Percentiles rank a stretch among this genome's conserved stretches.
phyloP scores from a whole-genome alignment of 345 rosid species.

The Excoecaria agallocha region DNA sequence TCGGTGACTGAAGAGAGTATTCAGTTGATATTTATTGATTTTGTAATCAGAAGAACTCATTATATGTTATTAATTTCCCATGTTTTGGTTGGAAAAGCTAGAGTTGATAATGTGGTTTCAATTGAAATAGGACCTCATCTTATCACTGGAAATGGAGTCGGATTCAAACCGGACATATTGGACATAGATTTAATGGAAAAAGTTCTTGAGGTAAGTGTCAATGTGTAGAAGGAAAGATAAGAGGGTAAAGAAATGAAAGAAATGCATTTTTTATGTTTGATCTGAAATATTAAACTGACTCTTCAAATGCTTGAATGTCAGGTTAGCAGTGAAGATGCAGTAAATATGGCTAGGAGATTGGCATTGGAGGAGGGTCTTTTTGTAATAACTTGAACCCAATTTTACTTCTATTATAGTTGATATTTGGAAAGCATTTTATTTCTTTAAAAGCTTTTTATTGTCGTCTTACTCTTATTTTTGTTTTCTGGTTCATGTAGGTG shows the following conservation, averaged over 20 bases:
- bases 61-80: neutral
- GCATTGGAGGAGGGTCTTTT: constrained; percentile 94
- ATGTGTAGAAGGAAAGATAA: neutral
- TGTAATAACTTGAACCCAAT: constrained; percentile 41
- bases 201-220: constrained; percentile 65
- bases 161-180: constrained; percentile 91
- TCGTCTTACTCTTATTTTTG: neutral
- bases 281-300: constrained; percentile 11
- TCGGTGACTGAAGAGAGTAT: neutral
- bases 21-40: neutral
- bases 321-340: constrained; percentile 90
- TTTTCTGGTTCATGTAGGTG: constrained; percentile 46
- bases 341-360: constrained; percentile 88
- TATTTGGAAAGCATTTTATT: neutral
- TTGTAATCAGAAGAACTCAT: neutral
- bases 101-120: constrained; percentile 3
- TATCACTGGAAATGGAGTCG: constrained; percentile 94
- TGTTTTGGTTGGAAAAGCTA: neutral
- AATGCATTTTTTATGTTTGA: neutral
- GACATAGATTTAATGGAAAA: constrained; percentile 94
- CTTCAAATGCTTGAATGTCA: constrained; percentile 26
- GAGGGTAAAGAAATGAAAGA: neutral
- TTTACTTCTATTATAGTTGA: neutral
- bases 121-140: constrained; percentile 78
- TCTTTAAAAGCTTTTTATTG: neutral